These are phyloP conservation scores for Clitopilus passeckerianus DNA, from an alignment of 768 basidiomycete genomes.

Conservation along the genomic window DNA sequence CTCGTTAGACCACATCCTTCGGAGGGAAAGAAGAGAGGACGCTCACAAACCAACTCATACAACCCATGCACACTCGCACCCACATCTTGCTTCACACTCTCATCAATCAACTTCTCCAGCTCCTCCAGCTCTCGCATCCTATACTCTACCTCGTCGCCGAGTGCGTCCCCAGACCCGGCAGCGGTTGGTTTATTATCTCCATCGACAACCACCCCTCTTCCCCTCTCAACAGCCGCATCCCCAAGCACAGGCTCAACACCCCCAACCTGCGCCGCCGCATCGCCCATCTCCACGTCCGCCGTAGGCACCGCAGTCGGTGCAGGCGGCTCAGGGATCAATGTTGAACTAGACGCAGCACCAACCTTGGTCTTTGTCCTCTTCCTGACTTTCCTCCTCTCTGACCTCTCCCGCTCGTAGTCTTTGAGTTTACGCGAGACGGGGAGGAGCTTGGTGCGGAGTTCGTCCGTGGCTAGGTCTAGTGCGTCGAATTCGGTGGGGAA, in stretches of 20 bases:
- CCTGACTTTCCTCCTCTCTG: constrained; percentile 77
- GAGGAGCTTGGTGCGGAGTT: constrained; percentile 64
- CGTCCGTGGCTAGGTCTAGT: constrained; percentile 75
- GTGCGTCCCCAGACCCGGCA: constrained; percentile 30
- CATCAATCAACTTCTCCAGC: constrained; percentile 59
- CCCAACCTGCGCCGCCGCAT: constrained; percentile 16
- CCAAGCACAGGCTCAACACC: constrained; percentile 14
- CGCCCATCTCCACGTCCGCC: constrained; percentile 46
- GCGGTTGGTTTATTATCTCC: constrained; percentile 12
- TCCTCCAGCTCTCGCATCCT: constrained; percentile 61
- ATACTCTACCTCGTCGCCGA: constrained; percentile 63
- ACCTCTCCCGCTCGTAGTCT: constrained; percentile 79
- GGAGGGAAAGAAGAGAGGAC: background rate
- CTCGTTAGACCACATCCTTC: no score
- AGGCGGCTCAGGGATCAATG: constrained; percentile 18
- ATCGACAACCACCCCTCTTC: background rate
- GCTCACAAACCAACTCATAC: constrained; percentile 88
- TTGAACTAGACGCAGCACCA: constrained; percentile 12
- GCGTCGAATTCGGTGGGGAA: constrained; percentile 89
- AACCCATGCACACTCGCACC: constrained; percentile 77
- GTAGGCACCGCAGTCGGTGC: constrained; percentile 15
- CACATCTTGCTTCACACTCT: constrained; percentile 58
- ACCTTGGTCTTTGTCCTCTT: constrained; percentile 60
- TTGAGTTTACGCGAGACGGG: constrained; percentile 71
- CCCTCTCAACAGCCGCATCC: constrained; percentile 17